Evolutionary conservation across 2,329 filamentous ascomycete species (phyloP).

Genomic region (Cryoendolithus antarcticus): DNA sequence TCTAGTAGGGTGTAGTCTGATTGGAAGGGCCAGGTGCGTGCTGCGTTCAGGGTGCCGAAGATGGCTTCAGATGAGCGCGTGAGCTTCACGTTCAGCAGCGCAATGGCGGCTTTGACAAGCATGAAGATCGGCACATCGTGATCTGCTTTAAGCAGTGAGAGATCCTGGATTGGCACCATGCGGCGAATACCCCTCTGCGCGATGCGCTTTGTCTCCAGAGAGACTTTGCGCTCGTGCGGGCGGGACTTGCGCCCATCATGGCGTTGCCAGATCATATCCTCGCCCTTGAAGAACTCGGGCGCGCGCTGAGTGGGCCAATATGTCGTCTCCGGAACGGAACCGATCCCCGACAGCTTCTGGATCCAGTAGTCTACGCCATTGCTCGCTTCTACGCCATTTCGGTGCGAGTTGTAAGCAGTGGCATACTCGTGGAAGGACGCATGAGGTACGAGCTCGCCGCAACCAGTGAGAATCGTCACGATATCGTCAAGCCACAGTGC

Average conservation of each 20-base stretch:
- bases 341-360: slow-evolving; percentile 18
- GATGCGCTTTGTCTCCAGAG: slow-evolving; percentile 12
- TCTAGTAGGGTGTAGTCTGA: slow-evolving; percentile 18
- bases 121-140: slow-evolving; percentile 22
- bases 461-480: slow-evolving; percentile 15
- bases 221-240: slow-evolving; percentile 13
- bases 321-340: slow-evolving; percentile 13
- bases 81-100: slow-evolving; percentile 18
- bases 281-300: slow-evolving; percentile 22
- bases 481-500: slow-evolving; percentile 23
- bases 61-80: slow-evolving; percentile 21
- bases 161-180: slow-evolving; percentile 16
- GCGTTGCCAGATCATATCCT: slow-evolving; percentile 17
- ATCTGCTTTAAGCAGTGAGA: slow-evolving; percentile 18
- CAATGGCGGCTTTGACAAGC: slow-evolving; percentile 22
- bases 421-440: slow-evolving; percentile 21
- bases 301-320: slow-evolving; percentile 20
- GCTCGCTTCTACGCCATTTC: slow-evolving; percentile 16
- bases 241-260: slow-evolving; percentile 17
- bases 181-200: slow-evolving; percentile 19
- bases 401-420: slow-evolving; percentile 19
- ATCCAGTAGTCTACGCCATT: slow-evolving; percentile 20
- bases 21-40: slow-evolving; percentile 22
- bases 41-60: slow-evolving; percentile 23
- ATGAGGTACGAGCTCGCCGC: slow-evolving; percentile 16